phyloP scores from a whole-genome alignment of 2,329 filamentous ascomycete species.

The Fusarium pilosicola region DNA sequence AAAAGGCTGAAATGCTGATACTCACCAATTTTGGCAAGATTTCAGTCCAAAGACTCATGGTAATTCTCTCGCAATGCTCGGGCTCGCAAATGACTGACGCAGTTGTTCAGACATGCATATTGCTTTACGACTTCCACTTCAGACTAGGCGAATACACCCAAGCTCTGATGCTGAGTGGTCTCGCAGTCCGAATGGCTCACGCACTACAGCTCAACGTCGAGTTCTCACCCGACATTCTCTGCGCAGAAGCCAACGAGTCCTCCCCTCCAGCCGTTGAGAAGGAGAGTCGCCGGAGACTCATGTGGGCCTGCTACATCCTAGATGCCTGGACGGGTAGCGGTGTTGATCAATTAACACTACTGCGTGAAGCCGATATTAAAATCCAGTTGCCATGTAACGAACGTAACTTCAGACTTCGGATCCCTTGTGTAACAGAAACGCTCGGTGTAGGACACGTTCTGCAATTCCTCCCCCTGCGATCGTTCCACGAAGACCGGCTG shows the following conservation, averaged over 20 bases:
- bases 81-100: neutral
- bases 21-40: slow-evolving; percentile 53
- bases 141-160: slow-evolving; percentile 53
- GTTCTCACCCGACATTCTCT: slow-evolving; percentile 51
- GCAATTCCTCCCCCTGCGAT: slow-evolving; percentile 52
- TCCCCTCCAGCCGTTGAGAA: slow-evolving; percentile 51
- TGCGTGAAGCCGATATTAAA: slow-evolving; percentile 54
- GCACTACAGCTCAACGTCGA: slow-evolving; percentile 54
- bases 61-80: slow-evolving; percentile 21
- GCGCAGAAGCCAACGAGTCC: slow-evolving; percentile 45
- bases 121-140: slow-evolving; percentile 54
- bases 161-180: slow-evolving; percentile 54
- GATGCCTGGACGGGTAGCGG: slow-evolving; percentile 55
- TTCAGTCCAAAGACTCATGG: slow-evolving; percentile 53
- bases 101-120: slow-evolving; percentile 47
- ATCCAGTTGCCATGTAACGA: slow-evolving; percentile 55
- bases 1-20: slow-evolving; percentile 50
- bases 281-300: slow-evolving; percentile 52
- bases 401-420: slow-evolving; percentile 54
- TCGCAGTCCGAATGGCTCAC: slow-evolving; percentile 55
- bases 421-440: slow-evolving; percentile 53
- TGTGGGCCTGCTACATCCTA: slow-evolving; percentile 56
- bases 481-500: slow-evolving; percentile 52
- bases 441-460: slow-evolving; percentile 54
- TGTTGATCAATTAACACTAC: slow-evolving; percentile 52